Conservation (phyloP, 805 yeast species). For the Metschnikowia cerradonensis region DNA sequence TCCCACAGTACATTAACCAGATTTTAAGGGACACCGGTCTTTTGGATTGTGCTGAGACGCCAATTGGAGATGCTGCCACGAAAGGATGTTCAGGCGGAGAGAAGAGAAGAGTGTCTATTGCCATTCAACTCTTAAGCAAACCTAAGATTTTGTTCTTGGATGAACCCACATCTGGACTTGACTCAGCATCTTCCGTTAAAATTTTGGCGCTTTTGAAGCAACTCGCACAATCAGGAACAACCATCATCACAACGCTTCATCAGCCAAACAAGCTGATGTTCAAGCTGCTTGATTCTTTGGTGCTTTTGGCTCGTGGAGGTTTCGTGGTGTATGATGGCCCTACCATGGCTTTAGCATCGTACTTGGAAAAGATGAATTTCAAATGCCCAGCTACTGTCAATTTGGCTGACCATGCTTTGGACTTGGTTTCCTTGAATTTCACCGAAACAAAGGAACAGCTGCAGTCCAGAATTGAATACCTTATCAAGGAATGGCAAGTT, state of each 20-base stretch:
- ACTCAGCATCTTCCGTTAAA: slow-evolving; percentile 70
- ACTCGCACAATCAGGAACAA: slow-evolving; percentile 61
- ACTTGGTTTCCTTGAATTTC: slow-evolving; percentile 51
- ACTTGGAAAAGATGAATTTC: slow-evolving; percentile 49
- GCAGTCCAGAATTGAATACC: slow-evolving; percentile 20
- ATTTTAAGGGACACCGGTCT: slow-evolving; percentile 68
- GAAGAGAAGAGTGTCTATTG: slow-evolving; percentile 78
- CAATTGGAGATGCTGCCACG: slow-evolving; percentile 37
- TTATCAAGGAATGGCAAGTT: slow-evolving; percentile 28
- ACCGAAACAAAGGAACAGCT: slow-evolving; percentile 24
- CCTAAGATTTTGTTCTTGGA: slow-evolving; percentile 73
- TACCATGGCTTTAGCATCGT: slow-evolving; percentile 39
- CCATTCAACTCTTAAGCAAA: slow-evolving; percentile 67
- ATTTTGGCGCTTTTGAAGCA: slow-evolving; percentile 57
- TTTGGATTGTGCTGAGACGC: slow-evolving; percentile 69
- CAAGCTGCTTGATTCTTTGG: slow-evolving; percentile 61
- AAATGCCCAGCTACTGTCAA: slow-evolving; percentile 59
- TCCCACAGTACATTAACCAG: slow-evolving; percentile 50
- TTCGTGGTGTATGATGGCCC: slow-evolving; percentile 64
- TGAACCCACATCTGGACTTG: slow-evolving; percentile 89
- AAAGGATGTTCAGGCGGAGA: slow-evolving; percentile 52
- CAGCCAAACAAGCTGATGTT: slow-evolving; percentile 75
- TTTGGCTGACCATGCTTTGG: slow-evolving; percentile 72
- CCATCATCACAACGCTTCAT: slow-evolving; percentile 71
- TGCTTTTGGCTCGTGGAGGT: slow-evolving; percentile 72